Evolutionary conservation across 148 eudicot species (phyloP), one percentile per base, ranked within the genome.

Genomic region (Rhododendron williamsianum): DNA sequence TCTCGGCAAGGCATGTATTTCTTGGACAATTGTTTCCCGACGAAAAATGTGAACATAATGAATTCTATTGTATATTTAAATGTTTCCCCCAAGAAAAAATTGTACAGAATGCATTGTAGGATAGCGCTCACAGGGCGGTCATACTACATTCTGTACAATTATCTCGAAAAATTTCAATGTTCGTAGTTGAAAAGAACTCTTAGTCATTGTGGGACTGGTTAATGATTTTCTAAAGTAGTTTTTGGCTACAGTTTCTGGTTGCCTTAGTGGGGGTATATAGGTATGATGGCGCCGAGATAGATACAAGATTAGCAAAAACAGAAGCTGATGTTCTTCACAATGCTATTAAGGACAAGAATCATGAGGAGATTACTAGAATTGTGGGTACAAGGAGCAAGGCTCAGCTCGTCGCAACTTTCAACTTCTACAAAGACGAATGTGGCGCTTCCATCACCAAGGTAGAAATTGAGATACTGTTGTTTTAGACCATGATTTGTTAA

Each of bases 361-460:
- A 93, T 85, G 96, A 92, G 5, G 98, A 97, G 86, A 69, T 95
- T 27, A 74, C 93, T 1, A 91, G 99, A 84, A 94, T 95, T 51
- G 65, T 97, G 12, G 88, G 91, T 41, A 95, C 98, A 54, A 92
- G 99, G 88, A 97, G 98, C 94, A 94, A 91, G 87, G 89, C 92
- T 54, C 99, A 95, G 86, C 92, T 97, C 48, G 13, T 88, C 36
- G 94, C 99, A 8, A 95, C 98, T 85, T 89, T 94, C 83, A 93
- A 95, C 84, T 91, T 90, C 69, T 97, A 89, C 87, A 93, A 94
- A 80, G 98, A 97, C 81, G 92, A 91, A 33, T 84, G 89, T 84
- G 90, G 93, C 78, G 86, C 89, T 81, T 91, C 96, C 84, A 92
- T 97, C 82, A 87, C 94, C 81, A 95, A 95, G 98, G 99, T 93